Base-by-base conservation (phyloP, 176 grass and related monocot species). In the Aegilops sharonensis region DNA sequence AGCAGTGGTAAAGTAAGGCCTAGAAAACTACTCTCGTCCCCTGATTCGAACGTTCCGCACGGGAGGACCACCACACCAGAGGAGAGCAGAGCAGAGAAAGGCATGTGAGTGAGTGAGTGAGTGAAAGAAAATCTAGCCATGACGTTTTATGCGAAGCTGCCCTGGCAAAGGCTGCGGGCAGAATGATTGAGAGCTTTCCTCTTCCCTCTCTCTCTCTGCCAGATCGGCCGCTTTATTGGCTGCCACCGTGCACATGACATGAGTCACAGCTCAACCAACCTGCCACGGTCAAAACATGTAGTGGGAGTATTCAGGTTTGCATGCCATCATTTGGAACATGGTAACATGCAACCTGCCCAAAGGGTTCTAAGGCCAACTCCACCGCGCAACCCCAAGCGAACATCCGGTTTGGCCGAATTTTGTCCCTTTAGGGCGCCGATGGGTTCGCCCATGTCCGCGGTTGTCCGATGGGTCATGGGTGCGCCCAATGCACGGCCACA, bases 221-320 rank as follows among this genome's bases (percentile, higher is more conserved):
- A 87, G 89, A 79, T 90, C 75, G 10, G 61, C 89, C 84, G 78
- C 79, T 87, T 84, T 84, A 83, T 74, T 84, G 67, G 67, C 81
- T 84, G 81, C 62, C 89, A 71, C 32, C 70, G 9, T 81, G 86
- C 86, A 85, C 85, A 78, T 85, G 81, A 64, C 12, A 70, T 69
- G 67, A 69, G 67, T 5, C 24, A 74, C 42, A 54, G 31, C 31
- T 31, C 31, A 34, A 7, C 67, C 68, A 42, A 80, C 15, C 35
- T 91, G 34, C 85, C 67, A 17, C 85, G 63, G 17, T 76, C 14
- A 20, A 56, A 77, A 77, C 81, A 75, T 71, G 84, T 17, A 34
- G 2, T 31, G 34, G 54, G 75, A 37, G 18, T 15, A 86, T 65
- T 67, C 54, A 18, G 23, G n/a, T 73, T 77, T 11, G 2, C 65